phyloP scores from a whole-genome alignment of 345 rosid genomes.

The Eutrema japonicum region DNA sequence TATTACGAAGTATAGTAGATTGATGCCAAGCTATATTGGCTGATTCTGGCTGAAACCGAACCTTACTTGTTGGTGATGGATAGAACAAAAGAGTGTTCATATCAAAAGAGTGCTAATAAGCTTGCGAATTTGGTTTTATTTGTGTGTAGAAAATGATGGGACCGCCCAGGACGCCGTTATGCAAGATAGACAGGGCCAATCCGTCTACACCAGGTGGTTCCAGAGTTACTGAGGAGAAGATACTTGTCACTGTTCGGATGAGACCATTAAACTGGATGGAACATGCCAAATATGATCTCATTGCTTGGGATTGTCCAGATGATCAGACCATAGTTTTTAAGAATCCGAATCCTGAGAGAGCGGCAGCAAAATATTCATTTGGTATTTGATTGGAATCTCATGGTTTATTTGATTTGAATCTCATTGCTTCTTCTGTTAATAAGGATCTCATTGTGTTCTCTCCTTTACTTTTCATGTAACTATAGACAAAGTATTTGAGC shows the following conservation, averaged over 20 bases:
- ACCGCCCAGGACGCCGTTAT: conserved; percentile 69
- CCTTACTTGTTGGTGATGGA: neutral
- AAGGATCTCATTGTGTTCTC: conserved; percentile 3
- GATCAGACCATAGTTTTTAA: conserved; percentile 61
- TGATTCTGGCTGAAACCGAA: neutral
- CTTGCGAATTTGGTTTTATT: conserved; percentile 18
- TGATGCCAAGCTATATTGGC: neutral
- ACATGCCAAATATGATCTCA: conserved; percentile 83
- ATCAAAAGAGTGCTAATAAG: neutral
- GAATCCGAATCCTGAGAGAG: conserved; percentile 68
- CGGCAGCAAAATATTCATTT: conserved; percentile 52
- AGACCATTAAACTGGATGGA: conserved; percentile 86
- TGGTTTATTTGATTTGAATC: neutral
- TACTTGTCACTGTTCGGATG: conserved; percentile 78
- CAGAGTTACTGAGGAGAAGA: conserved; percentile 77
- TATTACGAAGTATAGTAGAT: neutral
- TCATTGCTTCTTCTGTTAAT: neutral
- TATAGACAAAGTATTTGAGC: conserved; percentile 83
- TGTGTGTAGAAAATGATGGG: conserved; percentile 55
- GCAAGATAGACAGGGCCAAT: conserved; percentile 55
- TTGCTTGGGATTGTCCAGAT: conserved; percentile 92
- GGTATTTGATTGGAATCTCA: conserved; percentile 49
- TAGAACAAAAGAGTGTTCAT: neutral
- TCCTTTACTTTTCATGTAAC: conserved; percentile 15
- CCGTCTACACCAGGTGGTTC: conserved; percentile 68